Evolutionary conservation across 106 monocot species (phyloP).

Genomic region (Acanthochlamys bracteata): DNA sequence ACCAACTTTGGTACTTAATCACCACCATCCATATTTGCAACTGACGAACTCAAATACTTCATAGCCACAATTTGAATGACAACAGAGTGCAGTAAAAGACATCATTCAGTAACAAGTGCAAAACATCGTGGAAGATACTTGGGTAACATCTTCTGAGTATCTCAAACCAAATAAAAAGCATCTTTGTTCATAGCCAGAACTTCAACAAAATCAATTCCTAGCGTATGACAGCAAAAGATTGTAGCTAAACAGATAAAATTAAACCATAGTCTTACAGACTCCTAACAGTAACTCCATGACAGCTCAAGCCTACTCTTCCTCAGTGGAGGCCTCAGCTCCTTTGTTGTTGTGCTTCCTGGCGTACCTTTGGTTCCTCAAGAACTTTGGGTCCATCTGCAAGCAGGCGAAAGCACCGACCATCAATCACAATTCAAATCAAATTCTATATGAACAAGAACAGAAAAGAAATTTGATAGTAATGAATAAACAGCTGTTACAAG

Average conservation of each 20-base stretch:
- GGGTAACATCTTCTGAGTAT: too few relatives aligned
- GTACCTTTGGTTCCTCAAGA: constrained; percentile 42
- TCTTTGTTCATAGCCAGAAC: too few relatives aligned
- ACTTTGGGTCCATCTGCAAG: constrained; percentile 33
- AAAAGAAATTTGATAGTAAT: background rate
- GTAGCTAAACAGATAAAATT: background rate
- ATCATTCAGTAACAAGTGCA: too few relatives aligned
- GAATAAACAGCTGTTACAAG: background rate
- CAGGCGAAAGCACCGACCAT: background rate
- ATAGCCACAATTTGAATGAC: too few relatives aligned
- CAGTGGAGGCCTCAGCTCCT: constrained; percentile 8
- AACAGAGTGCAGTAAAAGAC: too few relatives aligned
- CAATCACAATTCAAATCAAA: background rate
- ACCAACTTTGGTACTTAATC: too few relatives aligned
- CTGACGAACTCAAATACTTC: too few relatives aligned
- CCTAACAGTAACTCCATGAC: background rate
- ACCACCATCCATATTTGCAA: too few relatives aligned
- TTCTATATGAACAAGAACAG: background rate
- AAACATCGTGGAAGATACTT: too few relatives aligned
- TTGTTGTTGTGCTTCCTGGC: constrained; percentile 41
- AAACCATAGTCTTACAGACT: background rate
- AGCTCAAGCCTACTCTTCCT: constrained; percentile 7
- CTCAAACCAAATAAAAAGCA: too few relatives aligned
- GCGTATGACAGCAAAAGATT: background rate
- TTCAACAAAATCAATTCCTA: too few relatives aligned